phyloP scores from a whole-genome alignment of 2,329 filamentous ascomycete species.

The Juglanconis oblonga region DNA sequence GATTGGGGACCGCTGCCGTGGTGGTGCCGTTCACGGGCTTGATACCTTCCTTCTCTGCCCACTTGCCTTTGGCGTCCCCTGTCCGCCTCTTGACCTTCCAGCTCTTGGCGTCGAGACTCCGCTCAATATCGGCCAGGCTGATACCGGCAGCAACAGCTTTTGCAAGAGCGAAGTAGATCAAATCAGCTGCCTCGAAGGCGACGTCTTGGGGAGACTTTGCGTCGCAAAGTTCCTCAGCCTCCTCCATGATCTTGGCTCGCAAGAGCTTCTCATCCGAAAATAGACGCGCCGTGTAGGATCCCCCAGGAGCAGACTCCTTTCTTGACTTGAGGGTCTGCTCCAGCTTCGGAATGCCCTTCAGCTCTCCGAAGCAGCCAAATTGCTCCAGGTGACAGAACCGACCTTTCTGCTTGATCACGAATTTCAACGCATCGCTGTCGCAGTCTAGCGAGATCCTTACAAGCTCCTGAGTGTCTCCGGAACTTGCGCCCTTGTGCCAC shows the following conservation, averaged over 20 bases:
- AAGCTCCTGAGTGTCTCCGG: slow-evolving; percentile 89
- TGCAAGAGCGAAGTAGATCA: slow-evolving; percentile 93
- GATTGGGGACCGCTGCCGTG: slow-evolving; percentile 30
- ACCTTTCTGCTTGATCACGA: slow-evolving; percentile 85
- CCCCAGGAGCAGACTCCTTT: slow-evolving; percentile 77
- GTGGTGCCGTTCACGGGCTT: slow-evolving; percentile 35
- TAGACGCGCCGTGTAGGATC: slow-evolving; percentile 89
- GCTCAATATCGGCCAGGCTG: slow-evolving; percentile 83
- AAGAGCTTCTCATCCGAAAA: slow-evolving; percentile 90
- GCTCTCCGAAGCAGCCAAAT: slow-evolving; percentile 86
- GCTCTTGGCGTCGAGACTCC: slow-evolving; percentile 89
- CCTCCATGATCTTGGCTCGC: slow-evolving; percentile 96
- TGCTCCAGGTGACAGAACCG: slow-evolving; percentile 93
- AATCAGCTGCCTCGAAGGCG: slow-evolving; percentile 90
- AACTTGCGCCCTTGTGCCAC: slow-evolving; percentile 96
- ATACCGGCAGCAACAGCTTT: slow-evolving; percentile 86
- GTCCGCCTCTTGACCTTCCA: slow-evolving; percentile 91
- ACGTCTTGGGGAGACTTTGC: slow-evolving; percentile 79
- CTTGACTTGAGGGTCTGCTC: slow-evolving; percentile 83
- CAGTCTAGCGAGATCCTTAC: slow-evolving; percentile 84
- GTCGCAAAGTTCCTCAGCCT: slow-evolving; percentile 91
- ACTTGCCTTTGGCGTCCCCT: slow-evolving; percentile 91
- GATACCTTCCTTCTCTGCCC: slow-evolving; percentile 80
- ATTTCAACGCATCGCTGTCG: slow-evolving; percentile 88
- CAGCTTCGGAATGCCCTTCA: slow-evolving; percentile 75